Percentiles rank a stretch among this genome's conserved stretches.
phyloP scores from a whole-genome alignment of 176 grass and related monocot species.

The Rhynchospora pubera region DNA sequence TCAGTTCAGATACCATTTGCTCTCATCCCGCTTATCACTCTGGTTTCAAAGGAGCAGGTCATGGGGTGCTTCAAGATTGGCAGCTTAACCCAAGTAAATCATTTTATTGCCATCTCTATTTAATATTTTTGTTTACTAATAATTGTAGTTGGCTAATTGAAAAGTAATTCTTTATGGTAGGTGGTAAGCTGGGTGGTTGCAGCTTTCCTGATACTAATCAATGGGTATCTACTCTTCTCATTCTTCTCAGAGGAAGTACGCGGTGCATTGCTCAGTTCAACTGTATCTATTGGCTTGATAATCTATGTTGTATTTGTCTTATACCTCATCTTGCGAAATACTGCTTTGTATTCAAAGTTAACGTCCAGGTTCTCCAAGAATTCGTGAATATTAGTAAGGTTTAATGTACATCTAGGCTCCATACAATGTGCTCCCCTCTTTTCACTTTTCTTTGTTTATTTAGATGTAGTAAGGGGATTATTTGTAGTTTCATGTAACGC shows the following conservation, averaged over 20 bases:
- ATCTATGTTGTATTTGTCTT: slow-evolving; percentile 62
- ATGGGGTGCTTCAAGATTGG: slow-evolving; percentile 79
- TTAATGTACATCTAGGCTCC: not conserved
- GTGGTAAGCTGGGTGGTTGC: slow-evolving; percentile 83
- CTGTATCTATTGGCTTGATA: slow-evolving; percentile 39
- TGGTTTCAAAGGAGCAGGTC: slow-evolving; percentile 88
- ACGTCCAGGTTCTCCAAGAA: slow-evolving; percentile 44
- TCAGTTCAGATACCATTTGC: slow-evolving; percentile 97
- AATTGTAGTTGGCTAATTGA: slow-evolving; percentile 1
- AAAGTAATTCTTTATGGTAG: slow-evolving; percentile 27
- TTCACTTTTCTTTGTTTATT: not conserved
- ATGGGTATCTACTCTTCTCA: slow-evolving; percentile 76
- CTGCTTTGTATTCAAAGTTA: slow-evolving; percentile 41
- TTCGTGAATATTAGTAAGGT: slow-evolving; percentile 25
- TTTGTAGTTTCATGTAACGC: not conserved
- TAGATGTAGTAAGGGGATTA: not conserved
- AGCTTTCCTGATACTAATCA: slow-evolving; percentile 79
- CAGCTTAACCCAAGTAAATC: slow-evolving; percentile 74
- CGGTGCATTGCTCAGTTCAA: slow-evolving; percentile 55
- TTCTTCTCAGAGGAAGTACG: slow-evolving; percentile 64
- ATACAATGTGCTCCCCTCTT: not conserved
- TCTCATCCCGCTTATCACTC: slow-evolving; percentile 77
- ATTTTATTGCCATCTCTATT: slow-evolving; percentile 8
- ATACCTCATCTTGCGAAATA: slow-evolving; percentile 61
- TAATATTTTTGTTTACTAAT: not conserved